phyloP scores from a whole-genome alignment of 2,329 filamentous ascomycete species.

The Trichoderma gracile region DNA sequence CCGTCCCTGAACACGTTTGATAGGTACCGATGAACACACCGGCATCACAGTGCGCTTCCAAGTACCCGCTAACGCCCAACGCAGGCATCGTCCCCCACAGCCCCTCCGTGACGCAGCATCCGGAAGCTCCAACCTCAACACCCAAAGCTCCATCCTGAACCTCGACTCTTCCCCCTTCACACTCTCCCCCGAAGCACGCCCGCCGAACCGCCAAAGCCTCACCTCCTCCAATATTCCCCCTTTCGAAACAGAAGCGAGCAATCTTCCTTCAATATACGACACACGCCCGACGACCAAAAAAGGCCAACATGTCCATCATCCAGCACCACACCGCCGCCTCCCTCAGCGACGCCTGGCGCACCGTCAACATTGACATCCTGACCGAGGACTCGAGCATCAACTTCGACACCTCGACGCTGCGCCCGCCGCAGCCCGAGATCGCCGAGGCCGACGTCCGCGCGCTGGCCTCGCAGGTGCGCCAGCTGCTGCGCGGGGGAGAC shows the following conservation, averaged over 20 bases:
- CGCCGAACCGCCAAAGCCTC: no score
- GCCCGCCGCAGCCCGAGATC: constrained; percentile 72
- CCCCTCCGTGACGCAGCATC: no score
- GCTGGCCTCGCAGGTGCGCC: constrained; percentile 77
- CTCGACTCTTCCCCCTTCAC: no score
- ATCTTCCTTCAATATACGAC: no score
- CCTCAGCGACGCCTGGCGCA: constrained; percentile 71
- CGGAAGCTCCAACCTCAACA: no score
- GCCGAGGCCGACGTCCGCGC: constrained; percentile 76
- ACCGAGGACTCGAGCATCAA: constrained; percentile 88
- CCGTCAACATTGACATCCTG: constrained; percentile 90
- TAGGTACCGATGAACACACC: not conserved
- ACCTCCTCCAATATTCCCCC: no score
- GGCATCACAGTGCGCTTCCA: no score
- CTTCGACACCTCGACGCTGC: constrained; percentile 84
- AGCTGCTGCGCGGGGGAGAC: constrained; percentile 84
- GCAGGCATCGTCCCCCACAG: no score
- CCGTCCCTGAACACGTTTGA: no score
- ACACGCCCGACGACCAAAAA: not conserved
- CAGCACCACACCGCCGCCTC: constrained; percentile 63
- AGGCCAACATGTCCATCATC: constrained; percentile 61
- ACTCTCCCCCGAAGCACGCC: no score
- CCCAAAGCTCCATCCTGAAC: no score
- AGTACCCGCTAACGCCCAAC: no score
- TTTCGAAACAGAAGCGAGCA: not conserved